Evolutionary conservation across 148 eudicot species (phyloP), one percentile per base, ranked within the genome.

Genomic region (Chenopodium quinoa): DNA sequence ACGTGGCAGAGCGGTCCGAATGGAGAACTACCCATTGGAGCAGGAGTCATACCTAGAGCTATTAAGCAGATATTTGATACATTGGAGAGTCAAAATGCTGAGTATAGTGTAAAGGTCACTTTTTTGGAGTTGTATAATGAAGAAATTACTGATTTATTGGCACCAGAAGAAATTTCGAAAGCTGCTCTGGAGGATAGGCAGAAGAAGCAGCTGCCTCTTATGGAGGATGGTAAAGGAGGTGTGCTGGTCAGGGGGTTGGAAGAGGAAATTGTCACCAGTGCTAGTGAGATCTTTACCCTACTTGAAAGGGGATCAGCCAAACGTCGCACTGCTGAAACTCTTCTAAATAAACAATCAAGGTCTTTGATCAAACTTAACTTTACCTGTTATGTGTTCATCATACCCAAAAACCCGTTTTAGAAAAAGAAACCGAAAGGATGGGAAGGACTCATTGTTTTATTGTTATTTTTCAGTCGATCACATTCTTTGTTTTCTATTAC

Each of bases 181-280:
- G 90, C 89, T 82, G 83, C 93, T 67, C 7, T 84, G 80, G 93
- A 96, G 77, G 99, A 92, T 40, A 89, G 84, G 85, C 98, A 94
- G 88, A 94, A 93, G 84, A 94, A 94, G 62, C 94, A 87, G 74
- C 85, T 94, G 82, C 97, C 97, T 56, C 89, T 94, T 31, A 94
- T 94, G 98, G 98, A 94, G 84, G 98, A 94, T 82, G 98, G 98
- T 50, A 94, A 94, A 85, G 98, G 98, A 31, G 98, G 98, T 4
- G 98, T 94, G 77, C 91, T 94, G 76, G 98, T 94, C 9, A 86
- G 97, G 88, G 98, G 98, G 23, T 85, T 94, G 58, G 98, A 94
- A 63, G 98, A 94, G 89, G 98, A 94, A 89, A 94, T 94, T 77
- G 98, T 94, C n/a, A 89, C 97, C 29, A 92, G 91, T 88, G 92